Evolutionary conservation across 2,329 filamentous ascomycete genomes (phyloP), one percentile per base, ranked within the genome.

Genomic region (Dactylellina leptospora): DNA sequence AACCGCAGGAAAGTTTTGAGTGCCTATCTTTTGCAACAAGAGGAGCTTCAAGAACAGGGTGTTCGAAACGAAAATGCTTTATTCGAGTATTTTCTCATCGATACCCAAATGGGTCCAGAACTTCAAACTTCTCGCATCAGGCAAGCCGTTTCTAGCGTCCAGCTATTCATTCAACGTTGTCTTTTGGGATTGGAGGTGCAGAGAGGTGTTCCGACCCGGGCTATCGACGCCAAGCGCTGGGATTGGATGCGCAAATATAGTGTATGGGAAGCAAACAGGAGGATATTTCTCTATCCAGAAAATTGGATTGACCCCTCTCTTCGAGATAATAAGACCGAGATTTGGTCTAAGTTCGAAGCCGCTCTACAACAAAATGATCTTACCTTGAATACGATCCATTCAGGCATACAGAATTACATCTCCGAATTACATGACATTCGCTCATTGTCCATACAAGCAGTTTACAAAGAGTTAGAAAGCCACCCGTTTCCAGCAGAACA

Each of bases 251-350:
- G 68, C 13, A 47, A 61, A 22, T 77, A 79, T 23, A 33, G 42
- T 1, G 22, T 78, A 0, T 79, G 78, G 77, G 71, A 77, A 47
- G 78, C 78, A 1, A 78, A 78, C 58, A 66, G 76, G 0, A 76
- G 78, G 18, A 63, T 79, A 1, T 79, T 78, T 40, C 48, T 80
- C 1, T 78, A 77, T 36, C 79, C 79, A 0, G 79, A 81, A 73
- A 80, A 79, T 58, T 80, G 74, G 74, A 47, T 80, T 13, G 76
- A 77, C 0, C 76, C 78, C 0, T 50, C 62, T 0, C 73, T 80
- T 2, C 76, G 79, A 10, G 79, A 80, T 63, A 75, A 80, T 72
- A 80, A 80, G 61, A 76, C 61, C 2, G n/a, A 59, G 9, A 4
- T 76, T 8, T 79, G 75, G 51, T 22, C 50, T 13, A 62, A 72